Evolutionary conservation across 129 eudicot genomes (phyloP).

Genomic region (Tagetes erecta): DNA sequence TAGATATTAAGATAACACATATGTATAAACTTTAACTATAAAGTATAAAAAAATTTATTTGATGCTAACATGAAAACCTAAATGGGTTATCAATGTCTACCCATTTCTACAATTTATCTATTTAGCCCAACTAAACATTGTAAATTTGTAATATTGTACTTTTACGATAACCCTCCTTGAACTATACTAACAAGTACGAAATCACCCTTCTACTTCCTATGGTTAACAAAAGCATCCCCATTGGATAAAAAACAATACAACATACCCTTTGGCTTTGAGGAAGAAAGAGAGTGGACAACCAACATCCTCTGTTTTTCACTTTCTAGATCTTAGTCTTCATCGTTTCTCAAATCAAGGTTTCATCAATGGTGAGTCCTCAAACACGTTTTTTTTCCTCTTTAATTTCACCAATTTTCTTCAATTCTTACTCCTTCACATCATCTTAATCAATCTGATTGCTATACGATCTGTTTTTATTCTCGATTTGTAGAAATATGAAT

Average conservation of each 20-base stretch:
- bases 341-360: constrained; percentile 39
- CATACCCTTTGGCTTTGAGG: constrained; percentile 23
- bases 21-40: too few relatives aligned
- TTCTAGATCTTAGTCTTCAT: constrained; percentile 58
- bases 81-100: too few relatives aligned
- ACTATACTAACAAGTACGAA: not conserved
- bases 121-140: too few relatives aligned
- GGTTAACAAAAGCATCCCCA: constrained; percentile 13
- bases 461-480: constrained; percentile 39
- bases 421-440: constrained; percentile 2
- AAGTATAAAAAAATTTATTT: too few relatives aligned
- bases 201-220: constrained; percentile 23
- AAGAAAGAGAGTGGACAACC: constrained; percentile 46
- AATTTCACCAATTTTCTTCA: constrained; percentile 8
- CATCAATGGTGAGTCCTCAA: constrained; percentile 49
- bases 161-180: not conserved
- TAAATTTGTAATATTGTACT: not conserved
- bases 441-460: constrained; percentile 32
- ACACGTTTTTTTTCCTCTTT: constrained; percentile 6
- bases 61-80: too few relatives aligned
- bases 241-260: not conserved
- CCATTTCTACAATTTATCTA: too few relatives aligned
- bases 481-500: constrained; percentile 40
- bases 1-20: too few relatives aligned
- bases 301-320: constrained; percentile 65